Percentiles rank a stretch among this genome's conserved stretches.
Evolutionary conservation across 805 yeast species (phyloP).

Genomic region (Wickerhamomyces strasburgensis): DNA sequence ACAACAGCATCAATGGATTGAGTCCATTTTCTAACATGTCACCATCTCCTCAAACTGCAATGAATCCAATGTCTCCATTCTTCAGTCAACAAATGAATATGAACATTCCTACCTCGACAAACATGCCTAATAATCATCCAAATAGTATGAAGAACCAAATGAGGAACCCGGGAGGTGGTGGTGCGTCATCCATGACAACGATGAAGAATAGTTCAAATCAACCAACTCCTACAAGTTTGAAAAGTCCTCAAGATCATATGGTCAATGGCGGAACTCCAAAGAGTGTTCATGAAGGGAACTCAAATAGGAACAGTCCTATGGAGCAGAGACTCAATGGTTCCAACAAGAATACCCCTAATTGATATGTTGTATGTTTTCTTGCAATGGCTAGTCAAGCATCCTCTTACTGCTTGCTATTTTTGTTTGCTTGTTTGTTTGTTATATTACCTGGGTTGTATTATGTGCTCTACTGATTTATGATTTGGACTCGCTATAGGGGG

Average conservation of each 20-base stretch:
- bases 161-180: constrained; percentile 1
- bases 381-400: no score
- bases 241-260: constrained; percentile 9
- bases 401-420: no score
- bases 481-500: no score
- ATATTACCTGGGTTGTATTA: no score
- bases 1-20: constrained; percentile 1
- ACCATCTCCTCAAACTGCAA: neutral
- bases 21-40: constrained; percentile 1
- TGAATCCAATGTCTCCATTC: constrained; percentile 12
- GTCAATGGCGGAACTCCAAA: neutral
- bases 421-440: no score
- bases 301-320: constrained; percentile 11
- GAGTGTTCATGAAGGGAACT: neutral
- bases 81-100: constrained; percentile 12
- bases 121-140: constrained; percentile 20
- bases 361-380: no score
- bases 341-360: constrained; percentile 6
- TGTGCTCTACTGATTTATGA: no score
- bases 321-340: constrained; percentile 7
- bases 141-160: constrained; percentile 1
- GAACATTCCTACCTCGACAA: constrained; percentile 12
- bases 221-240: neutral
- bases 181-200: constrained; percentile 14
- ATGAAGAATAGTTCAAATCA: constrained; percentile 2